A percentile compares a stretch with the other conserved stretches of the same genome.
Conservation (phyloP, 2,329 filamentous ascomycete genomes). For the Stachybotrys echinatus region DNA sequence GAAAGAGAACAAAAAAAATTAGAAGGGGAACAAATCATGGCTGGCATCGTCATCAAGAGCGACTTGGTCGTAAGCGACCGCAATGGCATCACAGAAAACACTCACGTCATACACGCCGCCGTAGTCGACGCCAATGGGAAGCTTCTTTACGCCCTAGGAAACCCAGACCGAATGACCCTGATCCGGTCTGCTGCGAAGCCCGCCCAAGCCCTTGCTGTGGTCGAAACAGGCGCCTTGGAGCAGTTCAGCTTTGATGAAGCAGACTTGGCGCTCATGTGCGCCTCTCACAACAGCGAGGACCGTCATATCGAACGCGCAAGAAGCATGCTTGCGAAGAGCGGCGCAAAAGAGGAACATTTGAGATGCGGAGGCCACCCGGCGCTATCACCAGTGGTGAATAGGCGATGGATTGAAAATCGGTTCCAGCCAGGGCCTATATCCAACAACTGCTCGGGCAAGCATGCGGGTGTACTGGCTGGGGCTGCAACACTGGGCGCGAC, state of each 20-base stretch:
- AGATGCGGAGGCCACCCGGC: slow-evolving; percentile 36
- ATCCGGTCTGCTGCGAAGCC: slow-evolving; percentile 41
- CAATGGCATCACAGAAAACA: slow-evolving; percentile 35
- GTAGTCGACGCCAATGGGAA: slow-evolving; percentile 30
- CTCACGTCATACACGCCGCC: slow-evolving; percentile 36
- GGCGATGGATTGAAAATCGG: slow-evolving; percentile 30
- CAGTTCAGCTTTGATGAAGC: slow-evolving; percentile 28
- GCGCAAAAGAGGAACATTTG: slow-evolving; percentile 27
- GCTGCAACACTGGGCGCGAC: slow-evolving; percentile 27
- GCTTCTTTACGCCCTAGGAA: slow-evolving; percentile 32
- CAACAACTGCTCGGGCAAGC: slow-evolving; percentile 45
- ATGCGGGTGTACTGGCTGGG: slow-evolving; percentile 40
- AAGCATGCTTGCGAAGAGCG: slow-evolving; percentile 29
- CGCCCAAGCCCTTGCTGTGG: slow-evolving; percentile 35
- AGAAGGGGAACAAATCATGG: too few species aligned
- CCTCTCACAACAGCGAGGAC: slow-evolving; percentile 39
- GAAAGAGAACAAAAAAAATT: too few species aligned
- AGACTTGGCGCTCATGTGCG: slow-evolving; percentile 41
- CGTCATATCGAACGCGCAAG: slow-evolving; percentile 30
- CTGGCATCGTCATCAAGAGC: not conserved
- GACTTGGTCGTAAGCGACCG: slow-evolving; percentile 30
- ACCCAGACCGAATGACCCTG: slow-evolving; percentile 34
- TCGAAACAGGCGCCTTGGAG: slow-evolving; percentile 34
- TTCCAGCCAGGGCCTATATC: slow-evolving; percentile 30
- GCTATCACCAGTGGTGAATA: slow-evolving; percentile 27